Conservation (phyloP, 331 rosid species). For the Phaseolus coccineus region DNA sequence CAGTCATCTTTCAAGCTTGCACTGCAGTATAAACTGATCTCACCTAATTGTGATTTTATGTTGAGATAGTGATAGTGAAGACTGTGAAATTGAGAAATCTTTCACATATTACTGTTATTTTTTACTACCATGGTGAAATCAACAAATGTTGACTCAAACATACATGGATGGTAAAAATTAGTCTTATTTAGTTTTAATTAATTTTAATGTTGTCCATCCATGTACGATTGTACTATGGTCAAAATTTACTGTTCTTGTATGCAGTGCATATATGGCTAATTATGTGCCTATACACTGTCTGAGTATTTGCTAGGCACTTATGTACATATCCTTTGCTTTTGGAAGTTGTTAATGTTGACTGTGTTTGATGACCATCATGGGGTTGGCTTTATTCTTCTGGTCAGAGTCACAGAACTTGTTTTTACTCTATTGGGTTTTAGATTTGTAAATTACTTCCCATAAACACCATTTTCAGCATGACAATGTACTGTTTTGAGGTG, state of each 20-base stretch:
- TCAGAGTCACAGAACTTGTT: neutral
- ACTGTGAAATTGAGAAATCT: too few species aligned
- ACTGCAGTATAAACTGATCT: neutral
- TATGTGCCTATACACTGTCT: neutral
- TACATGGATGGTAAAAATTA: neutral
- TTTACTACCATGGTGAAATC: neutral
- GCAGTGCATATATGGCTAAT: slow-evolving; percentile 1
- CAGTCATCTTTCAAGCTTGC: neutral
- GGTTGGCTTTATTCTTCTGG: neutral
- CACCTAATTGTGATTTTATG: neutral
- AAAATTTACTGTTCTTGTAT: neutral
- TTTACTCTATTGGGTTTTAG: neutral
- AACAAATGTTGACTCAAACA: neutral
- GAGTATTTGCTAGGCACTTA: neutral
- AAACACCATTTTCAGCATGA: neutral
- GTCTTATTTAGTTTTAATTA: neutral
- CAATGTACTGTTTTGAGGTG: neutral
- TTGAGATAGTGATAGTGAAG: neutral
- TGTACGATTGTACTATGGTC: neutral
- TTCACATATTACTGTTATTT: neutral
- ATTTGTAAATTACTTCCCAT: neutral
- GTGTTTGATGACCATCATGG: neutral
- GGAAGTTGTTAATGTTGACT: neutral
- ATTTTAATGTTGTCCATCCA: neutral
- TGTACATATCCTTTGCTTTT: slow-evolving; percentile 6